Percentiles rank a stretch among this genome's conserved stretches.
Evolutionary conservation across 192 early-diverging fungal genomes (phyloP).

Genomic region (Fimicolochytrium jonesii): DNA sequence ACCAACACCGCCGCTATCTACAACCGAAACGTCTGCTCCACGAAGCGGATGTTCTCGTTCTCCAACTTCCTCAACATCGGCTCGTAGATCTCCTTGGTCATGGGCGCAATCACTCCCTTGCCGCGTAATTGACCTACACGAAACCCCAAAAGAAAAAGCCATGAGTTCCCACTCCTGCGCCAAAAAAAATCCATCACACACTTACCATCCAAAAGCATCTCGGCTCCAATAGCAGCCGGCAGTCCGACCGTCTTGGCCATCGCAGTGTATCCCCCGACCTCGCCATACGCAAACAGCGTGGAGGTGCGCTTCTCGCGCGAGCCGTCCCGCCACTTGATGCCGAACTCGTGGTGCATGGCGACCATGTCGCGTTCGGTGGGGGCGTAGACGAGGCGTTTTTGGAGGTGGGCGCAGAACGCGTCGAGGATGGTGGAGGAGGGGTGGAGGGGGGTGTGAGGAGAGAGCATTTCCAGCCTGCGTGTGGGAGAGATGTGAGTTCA

Average conservation of each 20-base stretch:
- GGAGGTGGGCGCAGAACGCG: conserved; percentile 75
- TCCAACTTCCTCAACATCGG: conserved; percentile 86
- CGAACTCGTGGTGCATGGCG: conserved; percentile 93
- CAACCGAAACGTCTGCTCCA: conserved; percentile 49
- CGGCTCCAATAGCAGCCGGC: conserved; percentile 92
- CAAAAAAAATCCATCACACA: not conserved
- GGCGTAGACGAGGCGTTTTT: conserved; percentile 70
- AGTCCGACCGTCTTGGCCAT: conserved; percentile 98
- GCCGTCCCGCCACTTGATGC: conserved; percentile 65
- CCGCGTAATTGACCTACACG: conserved; percentile 19
- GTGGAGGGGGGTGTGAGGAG: conserved; percentile 14
- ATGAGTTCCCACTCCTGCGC: not conserved
- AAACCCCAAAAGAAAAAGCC: not conserved
- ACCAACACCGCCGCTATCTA: too few species aligned
- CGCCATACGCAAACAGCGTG: conserved; percentile 89
- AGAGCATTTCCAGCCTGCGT: conserved; percentile 27
- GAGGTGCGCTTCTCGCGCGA: conserved; percentile 65
- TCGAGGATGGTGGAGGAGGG: conserved; percentile 63
- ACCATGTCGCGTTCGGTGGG: conserved; percentile 88
- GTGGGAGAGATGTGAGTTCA: not conserved
- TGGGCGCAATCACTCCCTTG: conserved; percentile 90
- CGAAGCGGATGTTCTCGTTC: conserved; percentile 82
- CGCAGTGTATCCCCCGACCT: conserved; percentile 79
- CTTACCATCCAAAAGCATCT: conserved; percentile 87
- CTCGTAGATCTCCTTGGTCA: conserved; percentile 82